Evolutionary conservation across 192 early-diverging fungal genomes (phyloP).

Genomic region (Coemansia sp.): DNA sequence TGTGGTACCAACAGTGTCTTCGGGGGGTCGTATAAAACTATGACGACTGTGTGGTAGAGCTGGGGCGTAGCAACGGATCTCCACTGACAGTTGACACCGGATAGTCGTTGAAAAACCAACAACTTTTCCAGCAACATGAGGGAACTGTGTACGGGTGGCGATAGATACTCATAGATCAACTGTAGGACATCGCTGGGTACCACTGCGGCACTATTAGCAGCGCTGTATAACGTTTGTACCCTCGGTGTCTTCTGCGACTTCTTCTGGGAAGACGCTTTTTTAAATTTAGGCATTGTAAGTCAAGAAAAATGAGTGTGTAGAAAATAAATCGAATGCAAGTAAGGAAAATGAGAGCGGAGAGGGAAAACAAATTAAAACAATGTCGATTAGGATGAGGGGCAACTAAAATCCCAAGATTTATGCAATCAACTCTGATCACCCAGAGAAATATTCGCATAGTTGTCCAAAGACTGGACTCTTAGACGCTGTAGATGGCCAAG

Average conservation of each 20-base stretch:
- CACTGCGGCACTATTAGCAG: neutral
- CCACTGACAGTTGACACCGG: neutral
- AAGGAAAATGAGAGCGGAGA: neutral
- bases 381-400: neutral
- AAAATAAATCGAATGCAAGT: neutral
- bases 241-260: neutral
- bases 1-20: neutral
- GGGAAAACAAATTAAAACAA: neutral
- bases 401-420: neutral
- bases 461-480: too few relatives aligned
- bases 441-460: too few relatives aligned
- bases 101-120: neutral
- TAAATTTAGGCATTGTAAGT: neutral
- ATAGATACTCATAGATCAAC: neutral
- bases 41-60: neutral
- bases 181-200: neutral
- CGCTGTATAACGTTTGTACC: neutral
- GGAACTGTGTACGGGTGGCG: neutral
- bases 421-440: too few relatives aligned
- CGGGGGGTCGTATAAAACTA: neutral
- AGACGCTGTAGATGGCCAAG: too few relatives aligned
- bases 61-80: neutral
- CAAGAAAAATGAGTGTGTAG: neutral
- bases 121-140: neutral
- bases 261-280: neutral